These are phyloP conservation scores for Pleoardoris graminearum DNA, from an alignment of 2,329 filamentous ascomycete genomes.

Conservation along the genomic window DNA sequence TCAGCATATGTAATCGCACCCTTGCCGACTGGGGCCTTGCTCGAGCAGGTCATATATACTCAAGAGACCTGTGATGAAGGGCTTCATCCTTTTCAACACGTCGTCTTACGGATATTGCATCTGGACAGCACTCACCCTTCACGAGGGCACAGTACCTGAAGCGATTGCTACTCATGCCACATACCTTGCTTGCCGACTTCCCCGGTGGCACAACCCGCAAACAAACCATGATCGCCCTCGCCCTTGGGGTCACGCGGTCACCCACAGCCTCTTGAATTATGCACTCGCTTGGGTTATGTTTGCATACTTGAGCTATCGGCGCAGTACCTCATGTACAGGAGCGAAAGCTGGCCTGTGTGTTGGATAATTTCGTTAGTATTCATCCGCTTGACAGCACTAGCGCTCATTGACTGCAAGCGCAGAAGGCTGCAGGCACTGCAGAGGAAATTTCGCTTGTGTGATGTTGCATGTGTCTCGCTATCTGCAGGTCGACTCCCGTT, in stretches of 20 bases:
- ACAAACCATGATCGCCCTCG: slow-evolving; percentile 10
- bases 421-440: slow-evolving; percentile 2
- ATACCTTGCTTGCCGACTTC: slow-evolving; percentile 19
- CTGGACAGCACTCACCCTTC: not conserved
- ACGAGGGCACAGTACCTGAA: slow-evolving; percentile 6
- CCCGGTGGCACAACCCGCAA: slow-evolving; percentile 20
- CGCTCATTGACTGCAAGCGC: not conserved
- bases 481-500: not conserved
- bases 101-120: not conserved
- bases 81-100: not conserved
- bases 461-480: slow-evolving; percentile 3
- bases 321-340: not conserved
- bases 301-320: not conserved
- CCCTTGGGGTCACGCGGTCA: not conserved
- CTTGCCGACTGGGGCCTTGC: not conserved
- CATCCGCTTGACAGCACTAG: not conserved
- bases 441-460: slow-evolving; percentile 6
- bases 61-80: not conserved
- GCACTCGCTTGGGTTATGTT: not conserved
- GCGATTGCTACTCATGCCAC: slow-evolving; percentile 1
- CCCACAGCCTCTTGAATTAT: not conserved
- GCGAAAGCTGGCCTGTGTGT: not conserved
- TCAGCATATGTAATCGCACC: not conserved
- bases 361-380: not conserved
- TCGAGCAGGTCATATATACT: not conserved